Conservation (phyloP, 208 protist genomes). For the Crithidia brevicula region DNA sequence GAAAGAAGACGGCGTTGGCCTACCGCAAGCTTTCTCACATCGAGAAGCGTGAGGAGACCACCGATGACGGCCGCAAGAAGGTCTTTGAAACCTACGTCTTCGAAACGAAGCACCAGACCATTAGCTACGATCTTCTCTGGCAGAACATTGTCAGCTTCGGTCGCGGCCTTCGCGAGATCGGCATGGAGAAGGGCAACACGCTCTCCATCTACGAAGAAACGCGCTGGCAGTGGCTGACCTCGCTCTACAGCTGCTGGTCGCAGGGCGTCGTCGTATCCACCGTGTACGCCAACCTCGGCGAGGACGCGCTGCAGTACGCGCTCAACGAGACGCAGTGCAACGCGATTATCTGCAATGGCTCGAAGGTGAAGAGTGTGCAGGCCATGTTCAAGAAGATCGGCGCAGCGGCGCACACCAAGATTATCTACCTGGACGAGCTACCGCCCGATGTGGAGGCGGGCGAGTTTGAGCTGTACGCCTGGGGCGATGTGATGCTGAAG, state of each 20-base stretch:
- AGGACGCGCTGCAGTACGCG: slow-evolving; percentile 78
- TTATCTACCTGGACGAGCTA: slow-evolving; percentile 73
- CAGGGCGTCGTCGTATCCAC: slow-evolving; percentile 70
- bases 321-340: slow-evolving; percentile 68
- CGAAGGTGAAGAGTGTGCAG: slow-evolving; percentile 57
- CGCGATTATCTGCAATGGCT: slow-evolving; percentile 74
- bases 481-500: slow-evolving; percentile 57
- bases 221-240: slow-evolving; percentile 82
- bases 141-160: slow-evolving; percentile 55
- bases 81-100: slow-evolving; percentile 72
- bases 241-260: slow-evolving; percentile 70
- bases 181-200: slow-evolving; percentile 44
- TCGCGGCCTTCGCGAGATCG: slow-evolving; percentile 58
- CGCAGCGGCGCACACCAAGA: slow-evolving; percentile 25
- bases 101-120: slow-evolving; percentile 48
- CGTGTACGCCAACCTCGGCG: slow-evolving; percentile 88
- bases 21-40: slow-evolving; percentile 59
- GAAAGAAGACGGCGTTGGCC: slow-evolving; percentile 45
- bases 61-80: slow-evolving; percentile 48
- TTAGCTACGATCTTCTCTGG: slow-evolving; percentile 64
- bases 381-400: slow-evolving; percentile 41
- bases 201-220: slow-evolving; percentile 86
- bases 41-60: slow-evolving; percentile 41
- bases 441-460: slow-evolving; percentile 34
- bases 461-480: slow-evolving; percentile 49